Percentiles rank a stretch among this genome's conserved stretches.
phyloP scores from a whole-genome alignment of 75 land plant genomes.

The Pinus tabuliformis region DNA sequence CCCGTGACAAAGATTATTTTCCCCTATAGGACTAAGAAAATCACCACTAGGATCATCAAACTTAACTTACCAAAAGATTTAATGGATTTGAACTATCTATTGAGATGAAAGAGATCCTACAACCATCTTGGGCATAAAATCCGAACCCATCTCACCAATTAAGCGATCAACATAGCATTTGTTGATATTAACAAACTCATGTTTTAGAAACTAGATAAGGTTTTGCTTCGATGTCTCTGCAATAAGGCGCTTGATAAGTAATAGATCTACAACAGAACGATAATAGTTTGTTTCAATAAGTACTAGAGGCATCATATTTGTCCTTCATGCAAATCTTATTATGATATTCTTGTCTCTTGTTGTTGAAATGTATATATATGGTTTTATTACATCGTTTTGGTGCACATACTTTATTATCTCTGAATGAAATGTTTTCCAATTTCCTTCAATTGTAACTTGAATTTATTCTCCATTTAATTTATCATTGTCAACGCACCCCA shows the following conservation, averaged over 20 bases:
- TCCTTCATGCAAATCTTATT: conserved; percentile 82
- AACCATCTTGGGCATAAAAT: conserved; percentile 75
- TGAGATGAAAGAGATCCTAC: conserved; percentile 82
- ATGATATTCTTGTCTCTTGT: conserved; percentile 86
- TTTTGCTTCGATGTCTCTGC: conserved; percentile 82
- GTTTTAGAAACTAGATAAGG: conserved; percentile 91
- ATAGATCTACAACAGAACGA: conserved; percentile 93
- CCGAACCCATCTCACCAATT: conserved; percentile 92
- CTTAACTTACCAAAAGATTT: conserved; percentile 94
- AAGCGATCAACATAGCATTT: too few species aligned
- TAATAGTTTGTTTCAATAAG: conserved; percentile 93
- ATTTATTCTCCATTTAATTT: conserved; percentile 97
- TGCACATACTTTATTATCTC: conserved; percentile 96
- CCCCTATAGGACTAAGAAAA: conserved; percentile 73
- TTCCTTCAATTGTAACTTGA: conserved; percentile 97
- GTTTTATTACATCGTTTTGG: conserved; percentile 98
- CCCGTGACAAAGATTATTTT: conserved; percentile 44
- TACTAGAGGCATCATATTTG: conserved; percentile 94
- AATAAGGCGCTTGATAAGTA: conserved; percentile 90
- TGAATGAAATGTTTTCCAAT: conserved; percentile 97
- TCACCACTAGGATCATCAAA: conserved; percentile 99
- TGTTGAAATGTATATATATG: conserved; percentile 81
- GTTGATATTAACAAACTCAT: too few species aligned
- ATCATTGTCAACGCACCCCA: conserved; percentile 24
- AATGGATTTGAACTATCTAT: conserved; percentile 93